Percentiles rank a stretch among this genome's conserved stretches.
Evolutionary conservation across 2,329 filamentous ascomycete species (phyloP).

Genomic region (Paecilomyces niveus): DNA sequence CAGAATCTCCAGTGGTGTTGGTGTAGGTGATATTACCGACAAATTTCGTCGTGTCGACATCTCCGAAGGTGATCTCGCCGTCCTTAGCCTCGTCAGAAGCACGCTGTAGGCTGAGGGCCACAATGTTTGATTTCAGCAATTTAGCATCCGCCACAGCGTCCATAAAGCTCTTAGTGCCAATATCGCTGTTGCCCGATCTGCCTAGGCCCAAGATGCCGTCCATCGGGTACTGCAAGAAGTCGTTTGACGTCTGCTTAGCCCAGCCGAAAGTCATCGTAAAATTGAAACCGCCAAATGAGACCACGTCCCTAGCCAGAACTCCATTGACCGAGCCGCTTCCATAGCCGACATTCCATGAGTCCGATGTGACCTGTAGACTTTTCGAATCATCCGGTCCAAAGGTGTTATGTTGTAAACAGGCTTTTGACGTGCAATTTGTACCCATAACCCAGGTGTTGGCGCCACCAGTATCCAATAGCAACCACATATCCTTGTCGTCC

Average conservation of each 20-base stretch:
- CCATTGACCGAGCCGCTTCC: slow-evolving; percentile 71
- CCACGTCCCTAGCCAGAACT: slow-evolving; percentile 56
- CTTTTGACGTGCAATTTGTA: slow-evolving; percentile 55
- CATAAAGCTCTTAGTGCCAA: slow-evolving; percentile 57
- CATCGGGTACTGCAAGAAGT: slow-evolving; percentile 73
- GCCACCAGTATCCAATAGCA: slow-evolving; percentile 50
- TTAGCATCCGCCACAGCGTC: slow-evolving; percentile 52
- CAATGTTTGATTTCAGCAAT: slow-evolving; percentile 57
- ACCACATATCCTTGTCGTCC: slow-evolving; percentile 43
- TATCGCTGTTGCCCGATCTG: slow-evolving; percentile 48
- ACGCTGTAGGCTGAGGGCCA: slow-evolving; percentile 65
- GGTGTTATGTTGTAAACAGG: slow-evolving; percentile 63
- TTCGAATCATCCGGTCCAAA: slow-evolving; percentile 62
- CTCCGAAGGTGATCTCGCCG: slow-evolving; percentile 73
- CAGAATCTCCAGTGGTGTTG: slow-evolving; percentile 41
- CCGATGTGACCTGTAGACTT: slow-evolving; percentile 49
- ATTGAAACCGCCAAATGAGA: slow-evolving; percentile 60
- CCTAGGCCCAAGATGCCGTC: slow-evolving; percentile 81
- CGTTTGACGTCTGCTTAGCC: slow-evolving; percentile 61
- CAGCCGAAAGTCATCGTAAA: slow-evolving; percentile 64
- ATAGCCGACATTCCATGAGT: slow-evolving; percentile 62
- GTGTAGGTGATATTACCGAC: slow-evolving; percentile 64
- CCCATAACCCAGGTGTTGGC: slow-evolving; percentile 79
- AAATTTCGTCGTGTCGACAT: slow-evolving; percentile 59
- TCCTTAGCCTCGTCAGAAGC: slow-evolving; percentile 58